phyloP scores from a whole-genome alignment of 225 moss, liverwort and hornwort species.

The Bryoerythrophyllum caledonicum region DNA sequence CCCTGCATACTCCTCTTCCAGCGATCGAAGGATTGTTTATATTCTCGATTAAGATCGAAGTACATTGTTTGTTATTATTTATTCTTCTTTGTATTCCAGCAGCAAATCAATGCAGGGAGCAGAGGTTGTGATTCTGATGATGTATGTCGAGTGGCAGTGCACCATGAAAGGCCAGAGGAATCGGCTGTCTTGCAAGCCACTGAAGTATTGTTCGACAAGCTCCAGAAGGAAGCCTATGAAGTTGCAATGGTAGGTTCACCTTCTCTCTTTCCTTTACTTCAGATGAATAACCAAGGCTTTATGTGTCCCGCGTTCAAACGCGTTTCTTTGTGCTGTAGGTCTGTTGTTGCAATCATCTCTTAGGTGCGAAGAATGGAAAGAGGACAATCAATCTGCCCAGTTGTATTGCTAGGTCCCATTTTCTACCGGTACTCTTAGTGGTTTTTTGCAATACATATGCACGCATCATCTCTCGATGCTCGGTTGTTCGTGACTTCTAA shows the following conservation, averaged over 20 bases:
- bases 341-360: background rate
- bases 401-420: background rate
- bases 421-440: background rate
- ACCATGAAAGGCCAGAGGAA: constrained; percentile 40
- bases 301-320: background rate
- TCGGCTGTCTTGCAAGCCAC: constrained; percentile 48
- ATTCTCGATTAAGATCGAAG: constrained; percentile 13
- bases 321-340: background rate
- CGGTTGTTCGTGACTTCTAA: background rate
- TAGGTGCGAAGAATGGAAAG: background rate
- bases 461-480: background rate
- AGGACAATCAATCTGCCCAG: background rate
- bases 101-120: background rate
- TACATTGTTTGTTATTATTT: background rate
- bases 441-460: background rate
- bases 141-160: constrained; percentile 34
- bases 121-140: constrained; percentile 19
- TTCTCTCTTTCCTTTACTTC: background rate
- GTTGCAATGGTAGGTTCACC: constrained; percentile 38
- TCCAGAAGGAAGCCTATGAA: constrained; percentile 54
- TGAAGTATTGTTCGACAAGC: constrained; percentile 57
- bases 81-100: background rate
- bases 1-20: background rate
- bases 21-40: background rate
- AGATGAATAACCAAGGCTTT: background rate